phyloP scores from a whole-genome alignment of 2,329 filamentous ascomycete species.

The Pestalotiopsis sp. region DNA sequence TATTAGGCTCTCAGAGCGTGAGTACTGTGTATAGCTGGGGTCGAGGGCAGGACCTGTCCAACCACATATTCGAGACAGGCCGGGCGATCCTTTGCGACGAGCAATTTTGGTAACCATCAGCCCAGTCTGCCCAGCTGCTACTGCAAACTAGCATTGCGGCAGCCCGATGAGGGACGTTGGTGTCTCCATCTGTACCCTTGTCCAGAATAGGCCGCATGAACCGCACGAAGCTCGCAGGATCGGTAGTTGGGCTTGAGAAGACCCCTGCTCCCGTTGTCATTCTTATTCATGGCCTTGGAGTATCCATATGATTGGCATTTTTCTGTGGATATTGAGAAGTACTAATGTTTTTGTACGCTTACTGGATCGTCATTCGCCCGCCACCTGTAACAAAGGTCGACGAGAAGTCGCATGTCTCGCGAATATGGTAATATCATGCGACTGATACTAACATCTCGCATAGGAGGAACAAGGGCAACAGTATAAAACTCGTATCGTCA shows the following conservation, averaged over 20 bases:
- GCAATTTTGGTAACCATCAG: not conserved
- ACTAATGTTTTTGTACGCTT: not conserved
- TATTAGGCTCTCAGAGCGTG: not conserved
- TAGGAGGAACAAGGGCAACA: not conserved
- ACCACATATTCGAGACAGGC: conserved; percentile 2
- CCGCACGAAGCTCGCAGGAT: not conserved
- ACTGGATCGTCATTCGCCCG: not conserved
- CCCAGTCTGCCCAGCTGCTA: too few species aligned
- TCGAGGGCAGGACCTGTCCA: not conserved
- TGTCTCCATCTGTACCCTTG: not conserved
- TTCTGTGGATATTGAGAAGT: not conserved
- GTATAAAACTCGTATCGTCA: not conserved
- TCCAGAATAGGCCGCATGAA: not conserved
- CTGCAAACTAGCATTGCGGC: not conserved
- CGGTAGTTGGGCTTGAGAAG: not conserved
- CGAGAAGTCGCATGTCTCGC: not conserved
- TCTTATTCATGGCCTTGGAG: not conserved
- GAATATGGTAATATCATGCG: not conserved
- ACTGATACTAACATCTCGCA: not conserved
- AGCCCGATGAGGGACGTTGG: not conserved
- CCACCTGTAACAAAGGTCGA: not conserved
- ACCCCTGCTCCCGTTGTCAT: not conserved
- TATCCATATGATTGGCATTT: not conserved
- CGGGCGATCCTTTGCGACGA: not conserved
- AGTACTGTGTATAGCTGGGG: not conserved